Evolutionary conservation across 2,329 filamentous ascomycete genomes (phyloP).

Genomic region (Cladosporium sp.): DNA sequence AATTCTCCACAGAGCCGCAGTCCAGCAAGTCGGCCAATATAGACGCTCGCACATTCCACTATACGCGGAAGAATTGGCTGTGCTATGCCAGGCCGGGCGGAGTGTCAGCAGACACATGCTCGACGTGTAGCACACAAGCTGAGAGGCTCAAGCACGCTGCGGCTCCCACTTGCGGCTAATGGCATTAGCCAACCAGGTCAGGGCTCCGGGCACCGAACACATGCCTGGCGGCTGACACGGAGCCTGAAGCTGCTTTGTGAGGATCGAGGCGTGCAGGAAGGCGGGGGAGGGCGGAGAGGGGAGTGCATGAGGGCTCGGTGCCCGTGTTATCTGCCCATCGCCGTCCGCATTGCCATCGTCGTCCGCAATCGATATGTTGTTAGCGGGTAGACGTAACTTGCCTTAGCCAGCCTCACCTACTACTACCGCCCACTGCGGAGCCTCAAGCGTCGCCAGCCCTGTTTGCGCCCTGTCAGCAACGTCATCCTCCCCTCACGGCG

Average conservation of each 20-base stretch:
- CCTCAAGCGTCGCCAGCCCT: not conserved
- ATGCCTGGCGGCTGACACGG: constrained; percentile 7
- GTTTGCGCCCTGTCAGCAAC: not conserved
- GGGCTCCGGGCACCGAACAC: not conserved
- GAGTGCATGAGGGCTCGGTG: not conserved
- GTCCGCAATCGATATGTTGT: not conserved
- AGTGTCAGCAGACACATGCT: constrained; percentile 4
- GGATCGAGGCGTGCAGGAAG: constrained; percentile 10
- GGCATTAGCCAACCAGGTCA: not conserved
- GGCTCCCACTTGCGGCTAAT: constrained; percentile 7
- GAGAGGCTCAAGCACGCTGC: constrained; percentile 3
- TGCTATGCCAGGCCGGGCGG: not conserved
- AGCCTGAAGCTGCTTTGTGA: constrained; percentile 6
- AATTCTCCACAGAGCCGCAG: not conserved
- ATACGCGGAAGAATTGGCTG: not conserved
- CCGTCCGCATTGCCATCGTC: not conserved
- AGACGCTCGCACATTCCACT: too few species aligned
- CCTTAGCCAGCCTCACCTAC: not conserved
- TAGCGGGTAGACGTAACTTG: not conserved
- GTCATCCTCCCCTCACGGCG: not conserved
- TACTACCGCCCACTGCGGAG: not conserved
- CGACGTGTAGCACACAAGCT: not conserved
- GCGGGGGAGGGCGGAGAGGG: not conserved
- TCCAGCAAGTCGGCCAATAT: not conserved
- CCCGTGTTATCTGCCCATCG: not conserved